Base-by-base conservation (phyloP, 1,139 yeast species). In the Yamadazyma mexicana region DNA sequence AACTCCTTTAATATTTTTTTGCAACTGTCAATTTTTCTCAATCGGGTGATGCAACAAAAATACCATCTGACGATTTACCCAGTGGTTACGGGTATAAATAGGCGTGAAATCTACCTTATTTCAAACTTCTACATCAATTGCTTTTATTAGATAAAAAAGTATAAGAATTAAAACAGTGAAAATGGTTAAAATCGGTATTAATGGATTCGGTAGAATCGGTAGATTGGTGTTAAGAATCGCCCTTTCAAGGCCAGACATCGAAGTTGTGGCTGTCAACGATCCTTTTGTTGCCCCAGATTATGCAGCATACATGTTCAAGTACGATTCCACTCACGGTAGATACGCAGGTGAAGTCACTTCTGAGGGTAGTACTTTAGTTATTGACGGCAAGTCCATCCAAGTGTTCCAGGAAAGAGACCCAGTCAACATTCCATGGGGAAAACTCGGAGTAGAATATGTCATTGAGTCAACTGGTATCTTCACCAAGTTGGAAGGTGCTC, bases 401-500 rank as follows among this genome's bases (percentile, higher is more conserved):
- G 78, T 81, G 52, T 78, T 67, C 73, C 81, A 79, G 58, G 87
- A 82, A 74, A 69, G 76, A 61, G 87, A 82, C 73, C 89, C 89
- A 50, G 72, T 78, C 43, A 52, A 68, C 59, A 81, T 83, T 59
- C 88, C 87, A 59, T 83, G 89, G 89, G 86, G 84, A 52, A 69
- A 73, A 62, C 62, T 63, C 45, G 81, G 81, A 52, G 87, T 81
- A 47, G 85, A 79, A 60, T 77, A 66, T 67, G 85, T 83, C 51
- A 80, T 83, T 52, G 89, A 83, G 70, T 81, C 88, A 61, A 83
- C 89, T 52, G 89, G 89, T 73, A 85, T 83, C 56, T 83, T 83
- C 81, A 83, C 86, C 71, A 74, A 76, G 56, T 59, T 64, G 53
- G 87, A 71, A 50, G 81, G 83, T 69, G 87, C 87, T 48, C 75